Percentiles rank a stretch among this genome's conserved stretches.
phyloP scores from a whole-genome alignment of 1,284 basidiomycete species.

The Cutaneotrichosporon cavernicola region DNA sequence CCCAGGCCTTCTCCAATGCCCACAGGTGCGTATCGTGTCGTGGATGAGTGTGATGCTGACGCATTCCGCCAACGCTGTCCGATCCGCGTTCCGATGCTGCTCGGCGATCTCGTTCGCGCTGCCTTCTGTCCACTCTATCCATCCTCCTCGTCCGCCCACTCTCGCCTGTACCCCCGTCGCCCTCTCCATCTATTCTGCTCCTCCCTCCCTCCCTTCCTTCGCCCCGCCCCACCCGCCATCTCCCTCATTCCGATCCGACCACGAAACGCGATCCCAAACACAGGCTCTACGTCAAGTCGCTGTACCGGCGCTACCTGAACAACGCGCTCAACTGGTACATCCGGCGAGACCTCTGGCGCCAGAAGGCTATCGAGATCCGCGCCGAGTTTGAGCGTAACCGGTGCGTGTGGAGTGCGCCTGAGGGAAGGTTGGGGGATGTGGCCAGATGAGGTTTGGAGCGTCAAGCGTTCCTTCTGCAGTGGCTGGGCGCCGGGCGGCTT shows the following conservation, averaged over 20 bases:
- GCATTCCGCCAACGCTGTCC: background rate
- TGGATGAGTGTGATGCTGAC: constrained; percentile 1
- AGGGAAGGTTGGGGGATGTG: background rate
- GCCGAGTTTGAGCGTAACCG: constrained; percentile 90
- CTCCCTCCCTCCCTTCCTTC: background rate
- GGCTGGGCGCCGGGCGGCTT: background rate
- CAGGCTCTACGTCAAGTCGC: constrained; percentile 77
- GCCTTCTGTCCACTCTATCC: background rate
- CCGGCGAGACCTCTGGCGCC: constrained; percentile 78
- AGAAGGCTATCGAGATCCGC: constrained; percentile 75
- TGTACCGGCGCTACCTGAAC: constrained; percentile 81
- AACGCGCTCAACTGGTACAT: constrained; percentile 88
- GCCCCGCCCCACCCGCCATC: no score
- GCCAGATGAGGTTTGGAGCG: background rate
- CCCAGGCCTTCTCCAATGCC: constrained; percentile 20
- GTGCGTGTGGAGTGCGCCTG: constrained; percentile 56
- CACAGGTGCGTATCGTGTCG: constrained; percentile 15
- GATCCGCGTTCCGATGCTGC: background rate
- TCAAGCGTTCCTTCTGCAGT: background rate
- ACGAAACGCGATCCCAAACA: background rate
- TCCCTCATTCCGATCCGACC: background rate
- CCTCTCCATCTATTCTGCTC: background rate
- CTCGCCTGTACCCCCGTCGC: background rate
- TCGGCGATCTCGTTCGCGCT: background rate
- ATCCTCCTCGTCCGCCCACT: background rate